These are phyloP conservation scores for Aspergillus ochraceoroseus DNA, from an alignment of 2,329 filamentous ascomycete genomes.

Conservation along the genomic window DNA sequence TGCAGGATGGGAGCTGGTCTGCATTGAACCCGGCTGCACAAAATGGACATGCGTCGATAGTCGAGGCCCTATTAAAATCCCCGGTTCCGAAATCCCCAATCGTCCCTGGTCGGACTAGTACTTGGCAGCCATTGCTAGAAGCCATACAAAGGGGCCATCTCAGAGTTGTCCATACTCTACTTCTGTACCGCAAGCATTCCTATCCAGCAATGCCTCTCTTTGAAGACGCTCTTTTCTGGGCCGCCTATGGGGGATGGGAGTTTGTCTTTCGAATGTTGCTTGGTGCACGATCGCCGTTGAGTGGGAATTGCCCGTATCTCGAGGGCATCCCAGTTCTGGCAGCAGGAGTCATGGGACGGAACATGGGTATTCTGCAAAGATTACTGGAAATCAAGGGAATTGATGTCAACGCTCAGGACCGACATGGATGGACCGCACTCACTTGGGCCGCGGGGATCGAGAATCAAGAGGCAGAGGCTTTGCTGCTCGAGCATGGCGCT, in stretches of 20 bases:
- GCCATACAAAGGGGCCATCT: not conserved
- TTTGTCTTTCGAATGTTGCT: not conserved
- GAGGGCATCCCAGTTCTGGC: not conserved
- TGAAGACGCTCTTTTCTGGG: not conserved
- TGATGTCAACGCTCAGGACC: not conserved
- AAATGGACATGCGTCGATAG: not conserved
- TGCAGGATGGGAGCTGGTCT: not conserved
- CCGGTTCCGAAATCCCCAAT: not conserved
- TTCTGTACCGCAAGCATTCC: not conserved
- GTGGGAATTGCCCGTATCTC: not conserved
- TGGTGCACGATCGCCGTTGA: not conserved
- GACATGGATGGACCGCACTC: not conserved
- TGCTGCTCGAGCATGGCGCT: not conserved
- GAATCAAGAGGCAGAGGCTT: not conserved
- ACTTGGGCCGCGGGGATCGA: not conserved
- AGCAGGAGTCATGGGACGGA: not conserved
- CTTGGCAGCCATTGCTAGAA: not conserved
- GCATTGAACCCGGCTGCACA: not conserved
- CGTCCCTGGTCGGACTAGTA: not conserved
- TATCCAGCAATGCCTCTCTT: not conserved
- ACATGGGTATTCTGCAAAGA: not conserved
- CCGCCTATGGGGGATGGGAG: not conserved
- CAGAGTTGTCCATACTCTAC: not conserved
- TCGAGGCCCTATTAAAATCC: not conserved
- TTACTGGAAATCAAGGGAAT: not conserved